Base-by-base conservation (phyloP, 129 eudicot genomes). In the Ambrosia artemisiifolia region DNA sequence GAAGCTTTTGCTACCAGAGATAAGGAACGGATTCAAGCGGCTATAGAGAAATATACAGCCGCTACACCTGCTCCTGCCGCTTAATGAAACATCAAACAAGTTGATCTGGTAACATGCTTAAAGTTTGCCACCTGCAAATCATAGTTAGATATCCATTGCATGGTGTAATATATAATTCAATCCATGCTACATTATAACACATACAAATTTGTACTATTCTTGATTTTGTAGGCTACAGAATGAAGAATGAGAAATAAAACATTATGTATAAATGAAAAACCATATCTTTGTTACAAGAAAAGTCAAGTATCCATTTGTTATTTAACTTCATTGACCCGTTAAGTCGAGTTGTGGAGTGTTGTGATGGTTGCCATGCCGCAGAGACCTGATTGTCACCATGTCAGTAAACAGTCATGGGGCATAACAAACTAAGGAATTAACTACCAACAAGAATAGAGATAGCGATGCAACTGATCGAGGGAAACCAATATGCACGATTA, bases 1-100 rank as follows among this genome's bases (percentile, higher is more conserved):
- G 96, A 92, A 78, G 88, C 98, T 10, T 92, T 92, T 74, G 74
- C 98, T 13, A 92, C 96, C 28, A 85, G 98, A 82, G 98, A 92
- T 61, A 92, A 89, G 82, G 95, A 80, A 71, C 76, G 95, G 81
- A 85, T 92, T 24, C 81, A 75, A 60, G 87, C 76, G 19, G 87
- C 98, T 63, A 89, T 92, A 57, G 69, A 43, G 57, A 85, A 86
- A 81, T 89, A 92, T 79, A 81, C 88, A 44, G 73, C 87, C 56
- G 66, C 82, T 70, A 67, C 87, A 4, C 55, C 55, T n/a, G 55
- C 55, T 67, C 65, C 85, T 65, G 55, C 69, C 33, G 75, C 80
- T 67, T 75, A 85, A 74, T 81, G 70, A 74, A 77, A 84, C 76
- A 74, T 81, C 70, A 74, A 77, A 84, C 76, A 73, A 71, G 34